Evolutionary conservation across 2,329 filamentous ascomycete genomes (phyloP), one percentile per base, ranked within the genome.

Genomic region (Penicillium sp.): DNA sequence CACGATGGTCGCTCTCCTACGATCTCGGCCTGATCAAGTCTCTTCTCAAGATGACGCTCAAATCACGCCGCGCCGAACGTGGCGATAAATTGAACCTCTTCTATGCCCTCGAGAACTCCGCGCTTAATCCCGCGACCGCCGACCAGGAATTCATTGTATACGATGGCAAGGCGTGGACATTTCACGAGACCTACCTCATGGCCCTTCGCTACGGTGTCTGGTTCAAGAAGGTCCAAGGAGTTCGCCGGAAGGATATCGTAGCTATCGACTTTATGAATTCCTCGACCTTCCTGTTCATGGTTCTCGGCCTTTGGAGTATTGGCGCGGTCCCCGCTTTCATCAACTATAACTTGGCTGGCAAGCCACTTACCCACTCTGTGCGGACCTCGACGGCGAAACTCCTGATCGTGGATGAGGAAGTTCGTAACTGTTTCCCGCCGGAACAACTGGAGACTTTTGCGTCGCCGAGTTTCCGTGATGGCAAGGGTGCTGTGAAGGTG

Each of bases 301-400:
- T 89, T 83, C 81, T 93, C 58, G 92, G 89, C 0, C 78, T 96
- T 35, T 96, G 92, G 92, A 87, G 89, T 33, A 87, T 96, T 61
- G 93, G 93, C 12, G 92, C 91, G 0, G 88, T 88, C 59, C 92
- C 92, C 0, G 92, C 92, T 0, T 92, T 95, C 69, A 90, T 96
- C 79, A 97, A 97, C 78, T 94, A 93, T 78, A 95, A 95, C 73
- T 80, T 96, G 53, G 84, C 85, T 0, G 89, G 88, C 13, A 86
- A 89, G 30, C 84, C 91, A 0, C 80, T 97, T 64, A 76, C 86
- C 3, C 92, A 97, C 76, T 94, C 91, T 68, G 82, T 96, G 49
- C 85, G 84, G 65, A 86, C 87, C 1, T 89, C 91, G 1, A 88
- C 85, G 0, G 82, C 91, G 0, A 84, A 84, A 10, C 72, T 96